phyloP scores from a whole-genome alignment of 177 flowering plant genomes.

The Vitis hybrid region DNA sequence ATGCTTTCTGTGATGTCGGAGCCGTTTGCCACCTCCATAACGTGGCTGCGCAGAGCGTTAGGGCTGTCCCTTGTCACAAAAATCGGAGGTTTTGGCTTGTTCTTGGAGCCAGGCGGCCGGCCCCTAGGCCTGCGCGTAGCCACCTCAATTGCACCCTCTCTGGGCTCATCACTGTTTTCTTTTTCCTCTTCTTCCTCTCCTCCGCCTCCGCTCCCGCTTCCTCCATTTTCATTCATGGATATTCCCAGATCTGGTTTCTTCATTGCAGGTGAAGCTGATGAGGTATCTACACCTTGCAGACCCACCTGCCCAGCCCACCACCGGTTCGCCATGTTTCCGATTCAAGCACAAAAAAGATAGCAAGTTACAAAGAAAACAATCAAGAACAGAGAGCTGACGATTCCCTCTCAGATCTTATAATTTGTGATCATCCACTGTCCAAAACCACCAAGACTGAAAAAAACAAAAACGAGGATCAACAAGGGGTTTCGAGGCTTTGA shows the following conservation, averaged over 20 bases:
- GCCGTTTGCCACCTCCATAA: slow-evolving; percentile 47
- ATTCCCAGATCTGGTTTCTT: slow-evolving; percentile 46
- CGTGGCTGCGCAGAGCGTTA: slow-evolving; percentile 51
- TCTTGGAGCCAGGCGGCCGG: slow-evolving; percentile 50
- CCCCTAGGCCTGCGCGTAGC: slow-evolving; percentile 42
- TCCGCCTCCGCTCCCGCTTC: slow-evolving; percentile 12
- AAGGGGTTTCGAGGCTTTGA: background rate
- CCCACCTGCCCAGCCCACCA: slow-evolving; percentile 52
- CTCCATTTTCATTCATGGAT: slow-evolving; percentile 31
- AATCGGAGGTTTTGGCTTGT: slow-evolving; percentile 54
- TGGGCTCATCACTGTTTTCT: slow-evolving; percentile 39
- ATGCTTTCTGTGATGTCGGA: slow-evolving; percentile 45
- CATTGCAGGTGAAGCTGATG: slow-evolving; percentile 25
- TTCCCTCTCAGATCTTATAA: background rate
- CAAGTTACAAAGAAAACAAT: background rate
- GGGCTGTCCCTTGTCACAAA: slow-evolving; percentile 55
- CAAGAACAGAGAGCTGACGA: background rate
- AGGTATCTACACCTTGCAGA: slow-evolving; percentile 27
- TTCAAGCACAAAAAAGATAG: background rate
- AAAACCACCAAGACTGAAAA: no score
- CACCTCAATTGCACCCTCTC: slow-evolving; percentile 38
- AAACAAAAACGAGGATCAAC: no score
- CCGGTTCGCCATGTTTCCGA: slow-evolving; percentile 34
- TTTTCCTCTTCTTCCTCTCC: slow-evolving; percentile 34
- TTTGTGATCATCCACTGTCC: background rate